Percentiles rank a stretch among this genome's conserved stretches.
These are phyloP conservation scores for Leccinum griseonigrum DNA, from an alignment of 1,284 basidiomycete genomes.

Conservation along the genomic window DNA sequence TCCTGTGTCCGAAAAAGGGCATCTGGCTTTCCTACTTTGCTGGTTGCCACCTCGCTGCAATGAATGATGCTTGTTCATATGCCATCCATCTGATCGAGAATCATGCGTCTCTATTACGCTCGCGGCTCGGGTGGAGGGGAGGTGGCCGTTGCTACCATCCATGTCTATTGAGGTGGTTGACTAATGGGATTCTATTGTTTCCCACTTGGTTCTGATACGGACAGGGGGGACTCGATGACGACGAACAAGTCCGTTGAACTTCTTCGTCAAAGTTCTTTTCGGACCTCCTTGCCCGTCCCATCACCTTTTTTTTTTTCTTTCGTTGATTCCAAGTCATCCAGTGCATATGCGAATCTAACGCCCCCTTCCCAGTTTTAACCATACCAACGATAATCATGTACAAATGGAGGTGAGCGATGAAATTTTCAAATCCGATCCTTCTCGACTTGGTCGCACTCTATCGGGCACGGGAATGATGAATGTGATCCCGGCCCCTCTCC, in stretches of 20 bases:
- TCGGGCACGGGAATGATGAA: slow-evolving; percentile 14
- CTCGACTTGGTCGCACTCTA: slow-evolving; percentile 18
- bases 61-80: slow-evolving; percentile 14
- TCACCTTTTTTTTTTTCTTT: background rate
- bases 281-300: background rate
- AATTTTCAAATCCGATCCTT: slow-evolving; percentile 15
- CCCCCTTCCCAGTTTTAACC: slow-evolving; percentile 68
- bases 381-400: slow-evolving; percentile 69
- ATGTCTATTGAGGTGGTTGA: slow-evolving; percentile 12
- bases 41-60: slow-evolving; percentile 13
- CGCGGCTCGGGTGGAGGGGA: slow-evolving; percentile 9
- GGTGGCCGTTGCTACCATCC: slow-evolving; percentile 23
- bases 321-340: background rate
- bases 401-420: slow-evolving; percentile 63
- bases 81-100: slow-evolving; percentile 19
- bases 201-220: background rate
- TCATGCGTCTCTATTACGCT: slow-evolving; percentile 16
- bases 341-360: slow-evolving; percentile 10
- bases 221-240: background rate
- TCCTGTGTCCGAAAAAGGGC: slow-evolving; percentile 13
- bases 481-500: background rate
- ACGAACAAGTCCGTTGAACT: background rate
- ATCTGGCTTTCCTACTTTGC: slow-evolving; percentile 1
- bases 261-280: background rate
- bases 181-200: slow-evolving; percentile 8